Percentiles rank a stretch among this genome's conserved stretches.
Conservation (phyloP, 345 rosid species). For the Arabis alpina region DNA sequence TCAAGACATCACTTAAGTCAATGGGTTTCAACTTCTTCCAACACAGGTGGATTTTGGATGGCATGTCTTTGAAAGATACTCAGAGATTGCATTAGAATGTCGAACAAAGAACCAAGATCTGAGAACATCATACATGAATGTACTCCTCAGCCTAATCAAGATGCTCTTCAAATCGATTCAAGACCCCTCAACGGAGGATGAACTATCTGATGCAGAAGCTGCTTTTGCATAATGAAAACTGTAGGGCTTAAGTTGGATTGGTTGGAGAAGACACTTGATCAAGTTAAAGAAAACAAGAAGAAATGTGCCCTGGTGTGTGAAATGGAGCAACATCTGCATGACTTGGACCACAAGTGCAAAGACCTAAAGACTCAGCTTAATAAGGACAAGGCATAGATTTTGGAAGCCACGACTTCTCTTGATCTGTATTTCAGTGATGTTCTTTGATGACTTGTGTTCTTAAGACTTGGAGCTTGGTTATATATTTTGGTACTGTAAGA, state of each 20-base stretch:
- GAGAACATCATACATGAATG: slow-evolving; percentile 20
- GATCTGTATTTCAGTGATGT: too few species aligned
- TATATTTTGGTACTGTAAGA: too few species aligned
- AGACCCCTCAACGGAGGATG: background rate
- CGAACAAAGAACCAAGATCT: slow-evolving; percentile 1
- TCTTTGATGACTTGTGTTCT: too few species aligned
- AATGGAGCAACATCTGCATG: background rate
- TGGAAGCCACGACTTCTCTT: too few species aligned
- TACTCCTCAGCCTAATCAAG: slow-evolving; percentile 6
- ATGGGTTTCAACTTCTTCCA: slow-evolving; percentile 16
- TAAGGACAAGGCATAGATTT: too few species aligned
- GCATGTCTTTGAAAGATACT: background rate
- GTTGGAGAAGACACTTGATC: slow-evolving; percentile 18
- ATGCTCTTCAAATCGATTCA: background rate
- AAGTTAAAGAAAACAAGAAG: background rate
- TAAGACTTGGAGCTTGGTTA: too few species aligned
- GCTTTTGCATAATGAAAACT: background rate
- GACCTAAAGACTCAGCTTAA: background rate
- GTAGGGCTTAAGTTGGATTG: slow-evolving; percentile 16
- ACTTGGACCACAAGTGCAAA: background rate
- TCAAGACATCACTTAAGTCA: too few species aligned
- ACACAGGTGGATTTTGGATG: background rate
- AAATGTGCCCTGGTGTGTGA: background rate
- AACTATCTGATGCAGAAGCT: background rate
- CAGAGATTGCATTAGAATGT: slow-evolving; percentile 3